Evolutionary conservation across 371 early-diverging fungal species (phyloP).

Genomic region (Apophysomyces elegans): DNA sequence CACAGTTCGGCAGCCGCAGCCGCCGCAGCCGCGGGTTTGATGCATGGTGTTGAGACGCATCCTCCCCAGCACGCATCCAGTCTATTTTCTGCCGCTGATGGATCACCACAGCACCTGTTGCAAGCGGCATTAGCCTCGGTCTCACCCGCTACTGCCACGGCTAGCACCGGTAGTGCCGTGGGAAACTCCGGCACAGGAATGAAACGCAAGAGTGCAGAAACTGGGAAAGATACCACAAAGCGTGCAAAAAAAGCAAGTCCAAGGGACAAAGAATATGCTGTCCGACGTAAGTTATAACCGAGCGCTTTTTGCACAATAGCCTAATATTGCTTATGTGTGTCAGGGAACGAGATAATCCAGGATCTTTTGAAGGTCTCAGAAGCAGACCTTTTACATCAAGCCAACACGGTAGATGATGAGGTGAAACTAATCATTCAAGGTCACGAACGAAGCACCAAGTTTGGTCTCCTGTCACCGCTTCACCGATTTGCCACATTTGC

Average conservation of each 20-base stretch:
- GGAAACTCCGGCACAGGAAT: conserved; percentile 17
- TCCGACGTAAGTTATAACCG: conserved; percentile 34
- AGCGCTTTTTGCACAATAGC: neutral
- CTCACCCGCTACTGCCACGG: conserved; percentile 14
- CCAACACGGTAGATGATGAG: conserved; percentile 45
- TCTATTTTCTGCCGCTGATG: conserved; percentile 23
- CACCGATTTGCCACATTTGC: conserved; percentile 53
- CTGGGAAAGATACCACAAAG: conserved; percentile 23
- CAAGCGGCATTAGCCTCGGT: conserved; percentile 54
- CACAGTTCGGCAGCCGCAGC: conserved; percentile 17
- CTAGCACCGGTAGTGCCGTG: conserved; percentile 3
- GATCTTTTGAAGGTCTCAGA: conserved; percentile 49
- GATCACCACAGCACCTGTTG: conserved; percentile 44
- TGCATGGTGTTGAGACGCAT: conserved; percentile 2
- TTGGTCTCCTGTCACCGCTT: conserved; percentile 39
- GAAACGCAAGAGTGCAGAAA: conserved; percentile 22
- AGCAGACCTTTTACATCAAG: conserved; percentile 49
- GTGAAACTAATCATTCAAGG: conserved; percentile 49
- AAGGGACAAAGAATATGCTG: conserved; percentile 50
- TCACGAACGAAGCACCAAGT: conserved; percentile 38
- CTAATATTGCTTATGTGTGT: neutral
- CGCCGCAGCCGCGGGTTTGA: conserved; percentile 8
- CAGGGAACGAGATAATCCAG: conserved; percentile 48
- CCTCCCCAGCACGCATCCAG: conserved; percentile 12
- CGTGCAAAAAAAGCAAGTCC: conserved; percentile 44